Base-by-base conservation (phyloP, 306 rosid species). In the Gleditsia sinensis region DNA sequence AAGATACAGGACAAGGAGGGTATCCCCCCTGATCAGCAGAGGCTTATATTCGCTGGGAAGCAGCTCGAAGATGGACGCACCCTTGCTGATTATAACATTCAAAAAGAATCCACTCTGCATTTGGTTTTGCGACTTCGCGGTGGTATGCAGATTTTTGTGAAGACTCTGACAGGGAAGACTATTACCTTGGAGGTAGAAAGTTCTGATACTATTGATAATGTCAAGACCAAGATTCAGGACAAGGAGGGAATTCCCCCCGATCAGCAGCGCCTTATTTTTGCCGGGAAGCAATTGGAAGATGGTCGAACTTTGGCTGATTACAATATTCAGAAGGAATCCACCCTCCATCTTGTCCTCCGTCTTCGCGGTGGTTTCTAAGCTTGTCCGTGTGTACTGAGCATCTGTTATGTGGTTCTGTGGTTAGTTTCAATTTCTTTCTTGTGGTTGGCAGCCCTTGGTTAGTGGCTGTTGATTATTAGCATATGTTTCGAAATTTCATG, bases 81-180 rank as follows among this genome's bases (percentile, higher is more conserved):
- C 25, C 28, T 71, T 0, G 82, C 78, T 0, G 78, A 79, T 17
- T 79, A 79, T 20, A 72, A 79, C 9, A 79, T 79, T 21, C 80
- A 76, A 46, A 76, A 76, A 60, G 51, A 45, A 45, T 45, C 51
- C 5, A 45, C 51, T 14, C 51, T 45, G 17, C 51, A 45, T 7
- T 16, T 45, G 51, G 51, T 45, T 3, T 45, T 45, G 51, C 51
- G 51, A 14, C 51, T 45, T 45, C 51, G 51, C 16, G 51, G 51
- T 4, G 51, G 51, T 16, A 45, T 45, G 51, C 51, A 45, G 16
- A 45, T 45, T 16, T 45, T 45, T 45, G 51, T 45, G 20, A 45
- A 45, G 16, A 45, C 51, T 45, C 51, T 45, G 51, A 45, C 51
- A 3, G 51, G 51, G 51, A 45, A 45, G 51, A 45, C 51, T 13